A percentile compares a stretch with the other conserved stretches of the same genome.
Conservation (phyloP, 371 early-diverging fungal species). For the Parasitella parasitica region DNA sequence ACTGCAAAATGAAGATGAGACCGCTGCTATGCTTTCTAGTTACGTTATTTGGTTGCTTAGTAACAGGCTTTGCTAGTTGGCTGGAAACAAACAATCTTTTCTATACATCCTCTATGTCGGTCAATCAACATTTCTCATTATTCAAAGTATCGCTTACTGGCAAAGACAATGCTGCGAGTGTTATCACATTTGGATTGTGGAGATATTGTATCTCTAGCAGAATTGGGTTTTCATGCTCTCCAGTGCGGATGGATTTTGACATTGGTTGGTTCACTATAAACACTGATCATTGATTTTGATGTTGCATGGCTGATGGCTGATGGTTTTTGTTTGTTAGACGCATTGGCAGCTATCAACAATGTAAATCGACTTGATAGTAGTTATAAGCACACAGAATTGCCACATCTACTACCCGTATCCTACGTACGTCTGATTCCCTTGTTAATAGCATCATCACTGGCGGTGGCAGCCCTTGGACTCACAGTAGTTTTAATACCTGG, state of each 20-base stretch:
- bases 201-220: conserved; percentile 3
- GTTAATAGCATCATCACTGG: conserved; percentile 7
- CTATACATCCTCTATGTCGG: background rate
- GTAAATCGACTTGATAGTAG: background rate
- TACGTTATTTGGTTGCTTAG: conserved; percentile 1
- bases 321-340: background rate
- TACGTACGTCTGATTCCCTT: conserved; percentile 13
- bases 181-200: conserved; percentile 19
- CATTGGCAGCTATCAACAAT: background rate
- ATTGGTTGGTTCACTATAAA: conserved; percentile 9
- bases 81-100: conserved; percentile 12
- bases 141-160: conserved; percentile 1
- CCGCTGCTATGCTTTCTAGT: background rate
- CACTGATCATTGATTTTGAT: background rate
- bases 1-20: background rate
- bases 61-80: conserved; percentile 12
- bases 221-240: conserved; percentile 1
- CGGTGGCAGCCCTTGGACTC: conserved; percentile 1
- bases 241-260: conserved; percentile 8
- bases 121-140: conserved; percentile 5
- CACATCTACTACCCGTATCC: background rate
- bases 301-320: no score
- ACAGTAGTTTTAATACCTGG: conserved; percentile 6
- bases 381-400: background rate
- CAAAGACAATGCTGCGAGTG: background rate